Conservation (phyloP, 371 early-diverging fungal genomes). For the Syncephalastrum sp. region DNA sequence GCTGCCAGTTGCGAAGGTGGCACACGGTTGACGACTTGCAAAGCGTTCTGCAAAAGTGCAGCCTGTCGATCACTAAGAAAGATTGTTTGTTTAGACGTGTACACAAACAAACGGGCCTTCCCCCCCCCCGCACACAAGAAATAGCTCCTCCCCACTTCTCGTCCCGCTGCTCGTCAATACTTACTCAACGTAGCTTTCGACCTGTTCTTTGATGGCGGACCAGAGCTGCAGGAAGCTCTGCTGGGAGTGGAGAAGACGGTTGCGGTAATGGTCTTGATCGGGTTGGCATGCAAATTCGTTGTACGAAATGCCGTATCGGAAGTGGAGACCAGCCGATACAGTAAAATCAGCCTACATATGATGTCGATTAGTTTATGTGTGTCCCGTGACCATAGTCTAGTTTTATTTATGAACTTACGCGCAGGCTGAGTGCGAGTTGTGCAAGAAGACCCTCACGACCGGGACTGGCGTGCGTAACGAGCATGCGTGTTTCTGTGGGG, state of each 20-base stretch:
- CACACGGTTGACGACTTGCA: constrained; percentile 57
- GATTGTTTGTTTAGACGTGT: too few species aligned
- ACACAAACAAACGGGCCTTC: too few species aligned
- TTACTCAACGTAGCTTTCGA: constrained; percentile 60
- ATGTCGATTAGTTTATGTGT: background rate
- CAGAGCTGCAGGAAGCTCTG: constrained; percentile 59
- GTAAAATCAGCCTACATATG: constrained; percentile 60
- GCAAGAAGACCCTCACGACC: constrained; percentile 65
- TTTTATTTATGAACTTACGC: constrained; percentile 32
- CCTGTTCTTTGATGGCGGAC: constrained; percentile 59
- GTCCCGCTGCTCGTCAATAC: constrained; percentile 3
- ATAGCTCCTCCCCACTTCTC: background rate
- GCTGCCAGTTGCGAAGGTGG: constrained; percentile 32
- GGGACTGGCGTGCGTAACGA: constrained; percentile 66
- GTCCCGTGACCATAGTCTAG: constrained; percentile 1
- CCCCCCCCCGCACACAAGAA: background rate
- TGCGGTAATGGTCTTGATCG: constrained; percentile 61
- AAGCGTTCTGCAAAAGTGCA: constrained; percentile 51
- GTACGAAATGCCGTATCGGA: constrained; percentile 69
- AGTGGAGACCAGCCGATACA: constrained; percentile 66
- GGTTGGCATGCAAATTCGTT: constrained; percentile 66
- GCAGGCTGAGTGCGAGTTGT: constrained; percentile 58
- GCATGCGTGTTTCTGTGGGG: constrained; percentile 56
- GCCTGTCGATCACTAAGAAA: constrained; percentile 50
- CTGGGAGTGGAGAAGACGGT: constrained; percentile 55